Evolutionary conservation across 192 early-diverging fungal genomes (phyloP).

Genomic region (Backusella morwellensis): DNA sequence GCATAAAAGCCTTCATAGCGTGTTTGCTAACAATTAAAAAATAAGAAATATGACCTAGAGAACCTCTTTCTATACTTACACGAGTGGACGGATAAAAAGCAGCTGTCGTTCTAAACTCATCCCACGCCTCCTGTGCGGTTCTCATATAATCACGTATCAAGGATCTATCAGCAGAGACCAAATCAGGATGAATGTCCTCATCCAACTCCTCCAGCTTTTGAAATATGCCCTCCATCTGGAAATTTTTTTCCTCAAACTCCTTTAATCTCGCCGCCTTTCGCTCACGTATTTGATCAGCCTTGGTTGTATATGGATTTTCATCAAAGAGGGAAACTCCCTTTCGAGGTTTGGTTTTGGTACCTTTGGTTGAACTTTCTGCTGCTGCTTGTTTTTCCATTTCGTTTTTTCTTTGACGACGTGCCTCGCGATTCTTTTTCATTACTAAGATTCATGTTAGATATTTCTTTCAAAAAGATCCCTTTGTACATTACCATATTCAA

Average conservation of each 20-base stretch:
- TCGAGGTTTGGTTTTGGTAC: neutral
- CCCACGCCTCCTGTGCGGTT: conserved; percentile 24
- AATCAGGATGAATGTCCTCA: neutral
- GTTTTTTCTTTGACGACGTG: neutral
- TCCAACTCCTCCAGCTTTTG: conserved; percentile 9
- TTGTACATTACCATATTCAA: conserved; percentile 41
- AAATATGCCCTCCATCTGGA: neutral
- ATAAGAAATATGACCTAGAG: neutral
- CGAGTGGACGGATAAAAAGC: conserved; percentile 25
- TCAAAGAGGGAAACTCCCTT: conserved; percentile 21
- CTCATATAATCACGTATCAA: conserved; percentile 26
- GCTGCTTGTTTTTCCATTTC: neutral
- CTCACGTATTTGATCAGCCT: neutral
- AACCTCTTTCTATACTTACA: conserved; percentile 2
- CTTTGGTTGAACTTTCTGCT: neutral
- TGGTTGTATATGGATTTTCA: neutral
- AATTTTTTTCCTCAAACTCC: conserved; percentile 12
- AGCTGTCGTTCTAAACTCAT: conserved; percentile 23
- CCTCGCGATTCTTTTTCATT: conserved; percentile 17
- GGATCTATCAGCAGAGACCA: conserved; percentile 1
- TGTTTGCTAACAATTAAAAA: neutral
- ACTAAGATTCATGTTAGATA: neutral
- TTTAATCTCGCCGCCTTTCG: neutral
- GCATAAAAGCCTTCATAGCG: conserved; percentile 21
- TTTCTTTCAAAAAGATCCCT: no score